Base-by-base conservation (phyloP, 2,329 filamentous ascomycete genomes). In the Colletotrichum sp. region DNA sequence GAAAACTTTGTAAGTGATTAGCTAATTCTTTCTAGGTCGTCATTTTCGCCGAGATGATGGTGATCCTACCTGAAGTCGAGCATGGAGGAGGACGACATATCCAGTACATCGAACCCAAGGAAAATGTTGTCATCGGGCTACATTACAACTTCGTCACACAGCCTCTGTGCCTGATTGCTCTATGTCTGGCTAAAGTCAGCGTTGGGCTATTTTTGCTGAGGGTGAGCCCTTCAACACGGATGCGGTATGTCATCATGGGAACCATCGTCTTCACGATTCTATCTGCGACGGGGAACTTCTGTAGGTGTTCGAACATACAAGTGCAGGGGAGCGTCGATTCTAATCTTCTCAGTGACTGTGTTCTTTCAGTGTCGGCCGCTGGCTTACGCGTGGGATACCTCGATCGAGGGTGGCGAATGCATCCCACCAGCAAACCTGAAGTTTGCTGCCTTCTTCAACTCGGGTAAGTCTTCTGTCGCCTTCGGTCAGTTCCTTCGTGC, bases 111-210 rank as follows among this genome's bases (percentile, higher is more conserved):
- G 21, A 78, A 7, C 80, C 80, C 6, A 24, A 73, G 2, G 68
- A 71, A 14, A 80, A 82, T 30, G 64, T 81, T 30, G 36, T 55
- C 26, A 78, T 67, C 4, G 81, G 80, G 1, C 72, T 83, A 7
- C 78, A 80, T 58, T 77, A 82, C 58, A 83, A 83, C 80, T 83
- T 82, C 28, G 78, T 80, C 58, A 82, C 81, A 0, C 81, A 83
- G 69, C 81, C 81, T 4, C 48, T 82, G 26, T 82, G 78, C 18
- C 74, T 83, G 5, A 73, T 81, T n/a, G 78, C 69, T 21, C 71
- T 83, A 7, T 79, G 77, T 48, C 43, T 82, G 16, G 78, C 79
- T 13, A 82, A 83, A 65, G 75, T 82, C 66, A 80, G 80, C 76
- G 80, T 82, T 26, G 81, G 81, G 13, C 30, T 82, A 30, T 82